Conservation (phyloP, 2,329 filamentous ascomycete genomes). For the Botryotinia calthae region DNA sequence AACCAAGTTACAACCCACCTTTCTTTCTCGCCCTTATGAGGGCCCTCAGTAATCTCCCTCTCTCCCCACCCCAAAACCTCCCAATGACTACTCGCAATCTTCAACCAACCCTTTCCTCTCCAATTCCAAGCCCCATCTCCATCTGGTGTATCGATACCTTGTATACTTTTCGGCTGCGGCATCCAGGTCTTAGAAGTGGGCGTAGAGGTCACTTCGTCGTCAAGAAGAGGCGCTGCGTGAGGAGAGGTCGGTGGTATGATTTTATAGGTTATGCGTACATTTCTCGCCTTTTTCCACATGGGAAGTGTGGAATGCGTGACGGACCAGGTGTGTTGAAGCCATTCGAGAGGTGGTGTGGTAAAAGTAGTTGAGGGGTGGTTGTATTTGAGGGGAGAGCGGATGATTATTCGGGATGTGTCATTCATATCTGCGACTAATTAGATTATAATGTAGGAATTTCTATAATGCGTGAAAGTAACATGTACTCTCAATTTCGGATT, state of each 20-base stretch:
- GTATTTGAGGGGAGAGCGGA: constrained; percentile 25
- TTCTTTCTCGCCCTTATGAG: constrained; percentile 34
- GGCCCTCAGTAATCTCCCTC: constrained; percentile 42
- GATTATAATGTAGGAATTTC: not conserved
- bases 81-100: constrained; percentile 73
- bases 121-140: constrained; percentile 61
- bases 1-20: constrained; percentile 84
- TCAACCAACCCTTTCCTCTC: constrained; percentile 73
- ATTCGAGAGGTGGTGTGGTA: constrained; percentile 43
- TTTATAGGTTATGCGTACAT: constrained; percentile 76
- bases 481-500: not conserved
- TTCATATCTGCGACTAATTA: not conserved
- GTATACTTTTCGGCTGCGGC: constrained; percentile 56
- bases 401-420: constrained; percentile 10
- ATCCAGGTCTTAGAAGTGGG: constrained; percentile 43
- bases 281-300: constrained; percentile 79
- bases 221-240: constrained; percentile 44
- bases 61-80: constrained; percentile 74
- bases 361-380: constrained; percentile 20
- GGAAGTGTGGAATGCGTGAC: constrained; percentile 73
- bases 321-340: constrained; percentile 66
- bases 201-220: constrained; percentile 72
- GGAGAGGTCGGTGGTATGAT: constrained; percentile 43
- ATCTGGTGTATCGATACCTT: constrained; percentile 59
- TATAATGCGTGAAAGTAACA: not conserved